Evolutionary conservation across 805 yeast species (phyloP).

Genomic region (Zygosaccharomyces bailii): DNA sequence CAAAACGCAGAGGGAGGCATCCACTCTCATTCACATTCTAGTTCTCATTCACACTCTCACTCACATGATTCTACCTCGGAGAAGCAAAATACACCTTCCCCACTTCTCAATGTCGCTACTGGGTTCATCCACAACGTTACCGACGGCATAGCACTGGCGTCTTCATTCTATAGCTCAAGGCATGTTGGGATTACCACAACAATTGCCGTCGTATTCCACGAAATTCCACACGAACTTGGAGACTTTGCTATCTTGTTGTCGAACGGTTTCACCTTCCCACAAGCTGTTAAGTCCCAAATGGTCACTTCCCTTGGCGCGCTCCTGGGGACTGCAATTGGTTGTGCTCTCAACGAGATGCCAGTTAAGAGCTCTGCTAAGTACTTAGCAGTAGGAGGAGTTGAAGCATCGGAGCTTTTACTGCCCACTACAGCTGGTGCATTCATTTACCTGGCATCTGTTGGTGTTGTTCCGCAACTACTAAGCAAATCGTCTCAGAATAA

Average conservation of each 20-base stretch:
- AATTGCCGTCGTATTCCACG: slow-evolving; percentile 70
- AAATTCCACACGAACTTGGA: slow-evolving; percentile 78
- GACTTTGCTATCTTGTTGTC: slow-evolving; percentile 67
- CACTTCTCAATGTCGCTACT: slow-evolving; percentile 63
- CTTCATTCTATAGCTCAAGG: slow-evolving; percentile 61
- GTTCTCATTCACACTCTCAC: slow-evolving; percentile 36
- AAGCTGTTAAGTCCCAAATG: slow-evolving; percentile 65
- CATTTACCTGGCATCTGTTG: slow-evolving; percentile 66
- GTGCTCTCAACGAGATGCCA: slow-evolving; percentile 47
- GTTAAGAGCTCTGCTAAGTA: slow-evolving; percentile 32
- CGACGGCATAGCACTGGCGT: slow-evolving; percentile 72
- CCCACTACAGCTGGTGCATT: slow-evolving; percentile 80
- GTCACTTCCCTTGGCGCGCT: slow-evolving; percentile 63
- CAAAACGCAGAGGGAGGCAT: slow-evolving; percentile 17
- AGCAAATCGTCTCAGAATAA: slow-evolving; percentile 37
- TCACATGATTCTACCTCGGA: slow-evolving; percentile 12
- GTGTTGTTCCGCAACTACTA: slow-evolving; percentile 72
- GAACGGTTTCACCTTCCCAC: slow-evolving; percentile 63
- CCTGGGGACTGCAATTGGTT: slow-evolving; percentile 64
- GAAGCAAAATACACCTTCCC: slow-evolving; percentile 42
- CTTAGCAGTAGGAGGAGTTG: background rate
- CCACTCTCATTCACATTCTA: slow-evolving; percentile 47
- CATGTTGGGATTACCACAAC: slow-evolving; percentile 65
- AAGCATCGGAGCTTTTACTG: slow-evolving; percentile 41
- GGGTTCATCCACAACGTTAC: slow-evolving; percentile 74